phyloP scores from a whole-genome alignment of 495 filamentous ascomycete species.

The Podospora tetraspora region DNA sequence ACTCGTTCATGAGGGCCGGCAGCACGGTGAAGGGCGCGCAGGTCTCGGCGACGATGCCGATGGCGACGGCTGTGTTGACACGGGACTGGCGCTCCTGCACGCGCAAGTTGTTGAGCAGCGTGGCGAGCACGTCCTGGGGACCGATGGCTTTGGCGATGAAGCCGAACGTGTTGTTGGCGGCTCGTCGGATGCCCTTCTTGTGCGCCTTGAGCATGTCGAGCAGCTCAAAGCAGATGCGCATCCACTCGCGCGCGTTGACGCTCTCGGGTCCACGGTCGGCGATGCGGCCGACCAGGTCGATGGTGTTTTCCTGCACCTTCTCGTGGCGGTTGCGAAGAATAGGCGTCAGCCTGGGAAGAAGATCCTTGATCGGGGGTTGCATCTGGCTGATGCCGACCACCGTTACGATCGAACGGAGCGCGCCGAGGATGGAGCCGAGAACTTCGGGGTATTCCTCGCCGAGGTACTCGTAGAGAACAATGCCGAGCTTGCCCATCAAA shows the following conservation, averaged over 20 bases:
- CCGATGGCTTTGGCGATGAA: constrained; percentile 99
- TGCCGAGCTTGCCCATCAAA: constrained; percentile 89
- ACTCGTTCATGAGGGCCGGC: constrained; percentile 99
- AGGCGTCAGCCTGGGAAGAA: constrained; percentile 90
- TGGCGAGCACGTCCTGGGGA: constrained; percentile 94
- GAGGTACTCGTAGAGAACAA: constrained; percentile 97
- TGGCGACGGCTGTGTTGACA: constrained; percentile 97
- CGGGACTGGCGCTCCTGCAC: constrained; percentile 97
- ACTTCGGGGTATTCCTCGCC: constrained; percentile 99
- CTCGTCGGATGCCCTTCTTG: constrained; percentile 97
- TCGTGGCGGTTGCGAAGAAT: constrained; percentile 98
- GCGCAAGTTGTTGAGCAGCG: constrained; percentile 90
- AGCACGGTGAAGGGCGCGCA: constrained; percentile 98
- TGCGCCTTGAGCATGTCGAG: constrained; percentile 99
- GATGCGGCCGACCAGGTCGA: constrained; percentile 96
- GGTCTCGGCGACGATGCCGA: constrained; percentile 99
- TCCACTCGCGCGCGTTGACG: constrained; percentile 97
- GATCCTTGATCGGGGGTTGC: constrained; percentile 97
- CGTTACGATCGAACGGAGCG: constrained; percentile 91
- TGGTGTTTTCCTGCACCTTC: constrained; percentile 99
- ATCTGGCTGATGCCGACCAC: constrained; percentile 98
- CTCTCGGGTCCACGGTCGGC: constrained; percentile 93
- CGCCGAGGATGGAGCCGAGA: constrained; percentile 91
- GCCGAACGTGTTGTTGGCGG: constrained; percentile 99
- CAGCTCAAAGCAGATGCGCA: constrained; percentile 99